Evolutionary conservation across 140 eudicot species (phyloP), one percentile per base, ranked within the genome.

Genomic region (Stevia rebaudiana): DNA sequence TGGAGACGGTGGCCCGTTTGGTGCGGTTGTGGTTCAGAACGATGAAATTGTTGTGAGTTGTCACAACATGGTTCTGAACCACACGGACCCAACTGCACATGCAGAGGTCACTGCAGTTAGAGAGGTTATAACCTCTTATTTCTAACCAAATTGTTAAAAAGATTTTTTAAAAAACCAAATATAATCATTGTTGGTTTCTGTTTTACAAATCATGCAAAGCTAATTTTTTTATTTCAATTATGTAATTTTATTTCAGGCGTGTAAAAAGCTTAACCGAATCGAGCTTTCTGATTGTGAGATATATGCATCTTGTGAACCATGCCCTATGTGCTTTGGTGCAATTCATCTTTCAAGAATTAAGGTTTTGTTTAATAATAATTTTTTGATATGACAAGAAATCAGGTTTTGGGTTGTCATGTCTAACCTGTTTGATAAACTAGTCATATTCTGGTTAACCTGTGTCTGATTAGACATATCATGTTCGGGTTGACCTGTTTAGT

Each of bases 261-360:
- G 91, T 61, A 81, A 78, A 66, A 84, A 84, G 81, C 82, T 84
- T 53, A 72, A 81, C 42, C 75, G 78, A 61, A 72, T 81, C 5
- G 80, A 84, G 77, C 78, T 84, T 8, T 76, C 84, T 8, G 84
- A 84, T 37, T 84, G 91, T 35, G 91, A 84, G 56, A 84, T 84
- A 30, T 84, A 80, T 22, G 84, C 91, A 1, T 84, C 91, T 5
- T 84, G 91, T 57, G 86, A 84, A 73, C 87, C 91, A 43, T 84
- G 91, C 46, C 91, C 91, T 5, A 84, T 84, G 91, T 84, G 91
- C 73, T 84, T 81, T 19, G 91, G 91, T 33, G 91, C 87, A 50
- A 84, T 84, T 73, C 86, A 84, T 61, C 82, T 80, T 63, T 81
- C 91, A 5, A 68, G 84, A 76, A 60, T 81, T n/a, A 81, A 81